phyloP scores from a whole-genome alignment of 139 green algal genomes.

The Parachlorella kessleri region DNA sequence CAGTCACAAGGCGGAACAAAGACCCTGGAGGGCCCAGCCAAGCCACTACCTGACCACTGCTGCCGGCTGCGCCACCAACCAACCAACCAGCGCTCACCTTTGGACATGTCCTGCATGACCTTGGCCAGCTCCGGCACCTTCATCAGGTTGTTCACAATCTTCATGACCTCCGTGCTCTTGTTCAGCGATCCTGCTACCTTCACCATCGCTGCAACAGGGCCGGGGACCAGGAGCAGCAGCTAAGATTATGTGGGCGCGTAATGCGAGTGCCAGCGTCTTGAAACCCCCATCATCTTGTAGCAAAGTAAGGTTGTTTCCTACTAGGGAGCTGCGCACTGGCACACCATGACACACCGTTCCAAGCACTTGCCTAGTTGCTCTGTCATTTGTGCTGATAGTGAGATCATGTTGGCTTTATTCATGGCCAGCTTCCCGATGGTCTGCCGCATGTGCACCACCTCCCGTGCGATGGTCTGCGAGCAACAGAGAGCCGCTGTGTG shows the following conservation, averaged over 20 bases:
- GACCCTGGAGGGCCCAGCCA: no score
- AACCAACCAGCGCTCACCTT: no score
- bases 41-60: no score
- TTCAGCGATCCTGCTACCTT: conserved; percentile 72
- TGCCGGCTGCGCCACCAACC: no score
- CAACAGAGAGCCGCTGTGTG: neutral
- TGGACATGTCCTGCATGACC: conserved; percentile 85
- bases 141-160: conserved; percentile 73
- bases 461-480: conserved; percentile 71
- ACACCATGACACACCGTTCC: no score
- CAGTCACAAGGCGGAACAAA: no score
- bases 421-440: conserved; percentile 65
- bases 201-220: conserved; percentile 15
- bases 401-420: conserved; percentile 88
- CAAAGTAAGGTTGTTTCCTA: no score
- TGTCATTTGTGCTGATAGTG: conserved; percentile 71
- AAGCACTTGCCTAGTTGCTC: conserved; percentile 83
- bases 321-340: no score
- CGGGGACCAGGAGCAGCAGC: no score
- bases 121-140: conserved; percentile 76
- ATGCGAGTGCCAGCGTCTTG: no score
- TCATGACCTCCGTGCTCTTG: conserved; percentile 83
- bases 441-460: conserved; percentile 73
- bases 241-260: no score
- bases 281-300: no score